phyloP scores from a whole-genome alignment of 176 grass and related monocot genomes.

The Oryza glumipatula region DNA sequence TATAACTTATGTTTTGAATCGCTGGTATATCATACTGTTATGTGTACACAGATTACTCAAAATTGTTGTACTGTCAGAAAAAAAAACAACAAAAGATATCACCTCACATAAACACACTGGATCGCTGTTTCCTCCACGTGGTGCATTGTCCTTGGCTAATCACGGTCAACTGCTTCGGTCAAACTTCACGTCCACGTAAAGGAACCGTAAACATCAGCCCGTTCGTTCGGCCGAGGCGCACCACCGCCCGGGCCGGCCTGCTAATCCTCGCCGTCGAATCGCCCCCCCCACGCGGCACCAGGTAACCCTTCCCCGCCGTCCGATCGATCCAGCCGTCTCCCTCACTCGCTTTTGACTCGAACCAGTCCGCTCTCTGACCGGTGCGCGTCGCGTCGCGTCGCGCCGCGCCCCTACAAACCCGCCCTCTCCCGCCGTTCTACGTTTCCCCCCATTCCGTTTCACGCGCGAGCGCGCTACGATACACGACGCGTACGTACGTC shows the following conservation, averaged over 20 bases:
- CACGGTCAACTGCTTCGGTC: not conserved
- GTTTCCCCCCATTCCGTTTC: not conserved
- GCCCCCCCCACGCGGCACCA: not conserved
- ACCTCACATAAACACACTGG: not conserved
- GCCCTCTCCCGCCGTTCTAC: not conserved
- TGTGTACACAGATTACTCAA: too few species aligned
- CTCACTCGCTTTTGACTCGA: constrained; percentile 4
- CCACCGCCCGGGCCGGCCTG: constrained; percentile 18
- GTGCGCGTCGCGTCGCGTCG: not conserved
- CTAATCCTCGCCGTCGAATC: not conserved
- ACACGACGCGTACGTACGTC: not conserved
- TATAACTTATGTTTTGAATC: too few species aligned
- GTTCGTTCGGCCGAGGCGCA: constrained; percentile 35
- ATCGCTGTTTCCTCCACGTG: not conserved
- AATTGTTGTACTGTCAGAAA: too few species aligned
- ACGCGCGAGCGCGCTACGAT: too few species aligned
- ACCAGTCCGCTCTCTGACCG: constrained; percentile 19
- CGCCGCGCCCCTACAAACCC: not conserved
- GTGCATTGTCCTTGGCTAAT: not conserved
- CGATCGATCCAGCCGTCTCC: not conserved
- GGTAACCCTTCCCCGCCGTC: not conserved
- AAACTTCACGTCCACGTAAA: constrained; percentile 23
- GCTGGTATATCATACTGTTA: too few species aligned
- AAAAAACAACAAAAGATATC: too few species aligned
- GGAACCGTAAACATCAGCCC: not conserved